A percentile compares a stretch with the other conserved stretches of the same genome.
Conservation (phyloP, 2,329 filamentous ascomycete species). For the Gaeumannomyces sp. region DNA sequence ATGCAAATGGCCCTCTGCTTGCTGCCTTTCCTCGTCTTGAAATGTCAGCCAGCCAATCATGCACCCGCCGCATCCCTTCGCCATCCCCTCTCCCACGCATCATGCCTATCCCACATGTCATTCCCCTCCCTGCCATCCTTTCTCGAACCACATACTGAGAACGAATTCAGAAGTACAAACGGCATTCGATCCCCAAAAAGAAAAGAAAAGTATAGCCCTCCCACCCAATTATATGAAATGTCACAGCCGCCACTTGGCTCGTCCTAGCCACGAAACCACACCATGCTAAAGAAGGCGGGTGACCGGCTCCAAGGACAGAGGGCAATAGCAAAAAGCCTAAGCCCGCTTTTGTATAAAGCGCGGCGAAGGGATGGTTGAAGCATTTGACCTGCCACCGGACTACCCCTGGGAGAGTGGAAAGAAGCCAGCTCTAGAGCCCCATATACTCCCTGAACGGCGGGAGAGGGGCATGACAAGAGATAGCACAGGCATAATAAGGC, state of each 20-base stretch:
- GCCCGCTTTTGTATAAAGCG: neutral
- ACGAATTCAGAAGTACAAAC: neutral
- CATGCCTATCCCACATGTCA: neutral
- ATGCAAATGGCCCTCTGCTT: neutral
- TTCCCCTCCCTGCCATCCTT: neutral
- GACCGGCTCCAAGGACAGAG: neutral
- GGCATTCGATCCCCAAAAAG: neutral
- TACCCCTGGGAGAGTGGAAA: neutral
- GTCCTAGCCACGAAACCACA: neutral
- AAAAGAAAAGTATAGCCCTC: neutral
- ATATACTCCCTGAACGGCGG: neutral
- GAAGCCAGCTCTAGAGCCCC: neutral
- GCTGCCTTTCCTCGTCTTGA: neutral
- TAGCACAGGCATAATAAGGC: too few relatives aligned
- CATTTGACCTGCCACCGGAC: neutral
- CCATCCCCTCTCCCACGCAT: neutral
- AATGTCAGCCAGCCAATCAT: neutral
- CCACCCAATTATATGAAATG: neutral
- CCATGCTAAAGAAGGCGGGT: neutral
- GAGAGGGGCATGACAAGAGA: neutral
- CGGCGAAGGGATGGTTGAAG: neutral
- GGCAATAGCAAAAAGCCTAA: neutral
- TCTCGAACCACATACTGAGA: neutral
- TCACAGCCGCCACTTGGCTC: neutral
- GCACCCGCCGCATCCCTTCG: neutral